Evolutionary conservation across 176 grass and related monocot genomes (phyloP).

Genomic region (Triticum turgidum): DNA sequence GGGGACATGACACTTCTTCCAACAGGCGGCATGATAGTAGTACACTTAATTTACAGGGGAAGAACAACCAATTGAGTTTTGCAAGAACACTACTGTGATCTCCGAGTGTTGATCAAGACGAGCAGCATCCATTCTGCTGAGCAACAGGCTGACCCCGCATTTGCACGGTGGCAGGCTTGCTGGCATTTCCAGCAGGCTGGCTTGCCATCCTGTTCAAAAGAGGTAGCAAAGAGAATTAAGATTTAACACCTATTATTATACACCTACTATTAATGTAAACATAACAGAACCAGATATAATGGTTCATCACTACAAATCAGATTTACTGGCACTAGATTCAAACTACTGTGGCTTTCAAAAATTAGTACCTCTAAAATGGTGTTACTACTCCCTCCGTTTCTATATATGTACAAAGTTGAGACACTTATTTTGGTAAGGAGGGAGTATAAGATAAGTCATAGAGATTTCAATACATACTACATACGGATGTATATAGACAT

Average conservation of each 20-base stretch:
- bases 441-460: too few relatives aligned
- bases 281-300: slow-evolving; percentile 12
- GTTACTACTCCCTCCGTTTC: neutral
- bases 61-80: slow-evolving; percentile 45
- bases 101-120: slow-evolving; percentile 36
- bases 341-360: neutral
- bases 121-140: slow-evolving; percentile 71
- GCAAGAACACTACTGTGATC: slow-evolving; percentile 39
- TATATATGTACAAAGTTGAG: too few relatives aligned
- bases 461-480: too few relatives aligned
- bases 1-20: slow-evolving; percentile 29
- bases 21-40: slow-evolving; percentile 25
- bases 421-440: too few relatives aligned
- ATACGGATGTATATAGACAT: too few relatives aligned
- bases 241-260: neutral
- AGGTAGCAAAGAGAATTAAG: neutral
- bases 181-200: slow-evolving; percentile 50
- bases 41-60: slow-evolving; percentile 56
- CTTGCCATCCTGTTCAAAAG: slow-evolving; percentile 63
- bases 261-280: neutral
- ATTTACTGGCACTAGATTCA: neutral
- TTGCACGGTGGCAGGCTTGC: slow-evolving; percentile 54
- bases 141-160: slow-evolving; percentile 60
- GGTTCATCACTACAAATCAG: neutral
- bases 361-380: neutral